Evolutionary conservation across 331 rosid species (phyloP), one percentile per base, ranked within the genome.

Genomic region (Malus hybrid): DNA sequence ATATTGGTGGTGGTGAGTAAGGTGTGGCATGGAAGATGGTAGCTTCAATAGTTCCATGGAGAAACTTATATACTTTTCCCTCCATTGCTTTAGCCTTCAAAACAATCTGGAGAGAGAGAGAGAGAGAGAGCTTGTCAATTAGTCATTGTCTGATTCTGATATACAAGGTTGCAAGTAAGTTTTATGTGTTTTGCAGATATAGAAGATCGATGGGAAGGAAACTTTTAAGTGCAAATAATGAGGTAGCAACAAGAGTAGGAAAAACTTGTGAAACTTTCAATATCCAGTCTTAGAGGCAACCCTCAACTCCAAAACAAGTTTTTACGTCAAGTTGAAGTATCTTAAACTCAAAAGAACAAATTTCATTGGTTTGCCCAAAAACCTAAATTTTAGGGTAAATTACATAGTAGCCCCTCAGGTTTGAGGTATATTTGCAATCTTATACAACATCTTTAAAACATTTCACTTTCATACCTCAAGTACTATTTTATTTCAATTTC

Each of bases 11-110:
- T 4, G 93, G 85, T 3, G 83, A 82, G 62, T 80, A 86, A 50
- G 90, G 85, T 10, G 99, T 87, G 56, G 97, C 99, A 85, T 87
- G 84, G 83, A 95, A 92, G 81, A 95, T 82, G 77, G 93, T 90
- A 80, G 90, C 97, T 83, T 95, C 97, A 71, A 95, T 88, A 29
- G 97, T 92, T 71, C 99, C 99, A 82, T 95, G 97, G 39, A 92
- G 86, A 81, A 88, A 84, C 79, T 78, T 79, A 27, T 65, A 78
- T 78, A 28, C 61, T 18, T 75, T 83, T 81, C 82, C 83, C 77
- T 86, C 88, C 97, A 92, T 85, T 69, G 80, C 66, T 73, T 28
- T 67, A 63, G n/a, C 67, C 75, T 60, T 67, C 34, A 77, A 82
- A 79, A 55, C 48, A 50, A 50, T 50, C 56, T 50, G n/a, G 2